Conservation (phyloP, 2,329 filamentous ascomycete genomes). For the Microcyclospora pomicola region DNA sequence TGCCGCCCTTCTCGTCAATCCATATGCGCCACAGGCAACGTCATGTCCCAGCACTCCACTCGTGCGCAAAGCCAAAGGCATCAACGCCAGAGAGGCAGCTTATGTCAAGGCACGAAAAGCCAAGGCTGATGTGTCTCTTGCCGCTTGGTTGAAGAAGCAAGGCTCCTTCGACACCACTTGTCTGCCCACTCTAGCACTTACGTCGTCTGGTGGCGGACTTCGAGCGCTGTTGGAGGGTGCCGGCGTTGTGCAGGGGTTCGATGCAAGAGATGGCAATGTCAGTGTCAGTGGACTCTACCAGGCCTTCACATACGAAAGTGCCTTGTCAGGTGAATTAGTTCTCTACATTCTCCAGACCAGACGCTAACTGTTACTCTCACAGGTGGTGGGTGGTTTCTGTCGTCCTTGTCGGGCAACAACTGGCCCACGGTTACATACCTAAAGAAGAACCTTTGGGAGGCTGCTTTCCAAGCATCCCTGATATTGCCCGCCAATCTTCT, state of each 20-base stretch:
- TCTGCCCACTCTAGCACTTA: conserved; percentile 30
- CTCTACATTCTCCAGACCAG: background rate
- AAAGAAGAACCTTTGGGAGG: conserved; percentile 27
- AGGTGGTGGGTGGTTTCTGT: conserved; percentile 34
- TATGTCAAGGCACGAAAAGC: conserved; percentile 27
- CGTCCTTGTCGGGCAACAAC: conserved; percentile 33
- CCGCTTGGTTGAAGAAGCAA: conserved; percentile 27
- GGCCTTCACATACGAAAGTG: conserved; percentile 32
- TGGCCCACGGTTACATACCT: conserved; percentile 32
- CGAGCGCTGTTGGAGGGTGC: conserved; percentile 27
- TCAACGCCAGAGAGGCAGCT: conserved; percentile 25
- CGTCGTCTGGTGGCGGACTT: conserved; percentile 31
- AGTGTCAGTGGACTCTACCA: conserved; percentile 32
- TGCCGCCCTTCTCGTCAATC: conserved; percentile 1
- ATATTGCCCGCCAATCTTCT: conserved; percentile 24
- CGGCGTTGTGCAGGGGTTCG: conserved; percentile 31
- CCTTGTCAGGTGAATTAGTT: conserved; percentile 23
- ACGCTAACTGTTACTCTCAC: conserved; percentile 13
- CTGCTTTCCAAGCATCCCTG: conserved; percentile 25
- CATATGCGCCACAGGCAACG: conserved; percentile 20
- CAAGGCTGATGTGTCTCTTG: conserved; percentile 26
- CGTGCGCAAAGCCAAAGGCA: conserved; percentile 24
- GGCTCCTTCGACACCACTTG: conserved; percentile 23
- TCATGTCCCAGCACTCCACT: conserved; percentile 27
- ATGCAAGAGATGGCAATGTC: conserved; percentile 28